phyloP scores from a whole-genome alignment of 2,329 filamentous ascomycete species.

The Talaromyces sp. region DNA sequence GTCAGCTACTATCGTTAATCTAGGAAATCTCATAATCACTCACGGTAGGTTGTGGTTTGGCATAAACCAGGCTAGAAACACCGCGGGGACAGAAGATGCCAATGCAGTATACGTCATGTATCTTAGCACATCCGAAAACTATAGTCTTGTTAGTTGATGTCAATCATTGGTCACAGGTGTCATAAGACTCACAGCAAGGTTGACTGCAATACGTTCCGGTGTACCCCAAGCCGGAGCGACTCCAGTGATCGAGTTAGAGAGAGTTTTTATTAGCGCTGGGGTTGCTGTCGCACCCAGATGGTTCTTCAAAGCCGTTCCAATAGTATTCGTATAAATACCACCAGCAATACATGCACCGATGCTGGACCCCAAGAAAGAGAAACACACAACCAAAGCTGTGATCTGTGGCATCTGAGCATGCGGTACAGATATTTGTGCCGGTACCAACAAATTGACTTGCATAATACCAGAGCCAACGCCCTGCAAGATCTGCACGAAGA shows the following conservation, averaged over 20 bases:
- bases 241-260: constrained; percentile 53
- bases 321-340: constrained; percentile 54
- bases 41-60: constrained; percentile 32
- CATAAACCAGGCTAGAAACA: constrained; percentile 30
- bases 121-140: constrained; percentile 37
- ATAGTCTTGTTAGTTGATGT: constrained; percentile 7
- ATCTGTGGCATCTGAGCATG: constrained; percentile 53
- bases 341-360: constrained; percentile 49
- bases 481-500: constrained; percentile 53
- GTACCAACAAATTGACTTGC: constrained; percentile 47
- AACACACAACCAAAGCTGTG: constrained; percentile 50
- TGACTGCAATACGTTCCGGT: constrained; percentile 46
- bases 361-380: constrained; percentile 43
- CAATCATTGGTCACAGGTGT: background rate
- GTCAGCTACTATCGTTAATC: background rate
- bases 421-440: constrained; percentile 50
- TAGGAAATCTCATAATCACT: constrained; percentile 3
- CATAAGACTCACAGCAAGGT: constrained; percentile 36
- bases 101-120: constrained; percentile 36
- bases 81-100: constrained; percentile 30
- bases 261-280: constrained; percentile 35
- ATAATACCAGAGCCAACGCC: constrained; percentile 53
- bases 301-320: constrained; percentile 41
- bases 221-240: constrained; percentile 47
- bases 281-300: constrained; percentile 40